These are phyloP conservation scores for Penicillium expansum DNA, from an alignment of 2,329 filamentous ascomycete species.

Conservation along the genomic window DNA sequence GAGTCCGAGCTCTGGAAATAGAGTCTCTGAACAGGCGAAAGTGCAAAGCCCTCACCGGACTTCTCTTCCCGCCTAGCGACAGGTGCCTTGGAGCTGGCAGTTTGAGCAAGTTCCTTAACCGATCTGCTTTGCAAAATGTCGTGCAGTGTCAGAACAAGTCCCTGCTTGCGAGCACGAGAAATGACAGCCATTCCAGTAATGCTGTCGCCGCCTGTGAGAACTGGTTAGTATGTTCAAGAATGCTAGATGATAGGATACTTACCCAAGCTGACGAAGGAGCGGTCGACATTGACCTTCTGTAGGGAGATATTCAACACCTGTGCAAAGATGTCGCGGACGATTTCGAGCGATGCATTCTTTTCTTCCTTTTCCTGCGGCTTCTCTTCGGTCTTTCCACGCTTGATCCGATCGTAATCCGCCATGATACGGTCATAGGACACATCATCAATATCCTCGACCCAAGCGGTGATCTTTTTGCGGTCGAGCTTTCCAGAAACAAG, in stretches of 20 bases:
- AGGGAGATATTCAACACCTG: constrained; percentile 37
- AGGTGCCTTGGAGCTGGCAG: constrained; percentile 19
- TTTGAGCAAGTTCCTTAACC: constrained; percentile 31
- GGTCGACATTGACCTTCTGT: constrained; percentile 33
- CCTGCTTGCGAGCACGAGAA: constrained; percentile 37
- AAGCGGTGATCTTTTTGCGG: constrained; percentile 40
- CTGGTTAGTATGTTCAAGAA: constrained; percentile 10
- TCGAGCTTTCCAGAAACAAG: constrained; percentile 40
- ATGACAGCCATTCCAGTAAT: constrained; percentile 42
- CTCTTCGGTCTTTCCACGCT: constrained; percentile 21
- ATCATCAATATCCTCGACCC: constrained; percentile 46
- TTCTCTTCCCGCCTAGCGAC: constrained; percentile 25
- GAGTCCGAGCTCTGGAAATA: constrained; percentile 28
- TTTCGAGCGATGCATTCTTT: constrained; percentile 17
- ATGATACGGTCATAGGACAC: constrained; percentile 41
- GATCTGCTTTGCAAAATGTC: constrained; percentile 37
- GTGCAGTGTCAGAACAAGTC: constrained; percentile 34
- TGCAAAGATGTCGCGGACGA: constrained; percentile 33
- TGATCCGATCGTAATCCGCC: constrained; percentile 34
- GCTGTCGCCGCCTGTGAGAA: constrained; percentile 37
- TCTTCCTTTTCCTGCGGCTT: constrained; percentile 20
- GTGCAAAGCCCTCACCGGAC: constrained; percentile 26
- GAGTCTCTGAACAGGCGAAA: constrained; percentile 37
- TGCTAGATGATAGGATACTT: constrained; percentile 14
- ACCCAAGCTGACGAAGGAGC: constrained; percentile 40